Base-by-base conservation (phyloP, 108 stramenopile genomes). In the Pseudonitzschia multistriata region DNA sequence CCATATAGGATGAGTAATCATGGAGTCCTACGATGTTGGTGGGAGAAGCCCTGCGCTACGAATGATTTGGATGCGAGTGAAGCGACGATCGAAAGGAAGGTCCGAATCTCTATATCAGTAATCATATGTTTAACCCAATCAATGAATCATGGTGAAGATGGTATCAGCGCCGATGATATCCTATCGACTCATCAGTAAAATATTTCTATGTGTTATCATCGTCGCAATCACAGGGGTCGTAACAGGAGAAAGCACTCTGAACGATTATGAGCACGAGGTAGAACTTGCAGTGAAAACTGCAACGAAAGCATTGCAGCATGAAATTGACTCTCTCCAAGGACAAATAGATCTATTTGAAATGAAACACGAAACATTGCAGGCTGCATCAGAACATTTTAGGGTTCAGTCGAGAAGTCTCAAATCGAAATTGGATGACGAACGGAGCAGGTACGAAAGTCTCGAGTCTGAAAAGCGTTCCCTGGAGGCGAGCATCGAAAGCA, bases 381-480 rank as follows among this genome's bases (percentile, higher is more conserved):
- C 74, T 14, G 74, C 74, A 22, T 60, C 74, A 0, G 74, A 75
- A 40, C 67, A 63, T 29, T 75, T 75, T 34, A 39, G 67, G 28
- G 30, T 55, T 21, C 67, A 75, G 29, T 39, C 67, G 17, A 75
- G 68, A 56, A 37, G 22, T 19, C 13, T 54, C 21, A 62, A 75
- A 54, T 33, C 48, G 1, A 62, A 68, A 49, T 35, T 68, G n/a
- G 62, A 63, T 11, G 74, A 63, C 29, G 67, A 75, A 67, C 59
- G 59, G 30, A 47, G n/a, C 6, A 15, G 74, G 27, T 75, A 68
- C 35, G 62, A 68, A 33, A 28, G 6, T 30, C 67, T 75, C 13
- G 34, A 34, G 21, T 28, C 24, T 15, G 49, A 49, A 37, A 68
- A 66, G 28, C 21, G 28, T 29, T 0, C 40, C 3, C 21, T 64